Base-by-base conservation (phyloP, 768 basidiomycete species). In the Boletus tylopilopsis region DNA sequence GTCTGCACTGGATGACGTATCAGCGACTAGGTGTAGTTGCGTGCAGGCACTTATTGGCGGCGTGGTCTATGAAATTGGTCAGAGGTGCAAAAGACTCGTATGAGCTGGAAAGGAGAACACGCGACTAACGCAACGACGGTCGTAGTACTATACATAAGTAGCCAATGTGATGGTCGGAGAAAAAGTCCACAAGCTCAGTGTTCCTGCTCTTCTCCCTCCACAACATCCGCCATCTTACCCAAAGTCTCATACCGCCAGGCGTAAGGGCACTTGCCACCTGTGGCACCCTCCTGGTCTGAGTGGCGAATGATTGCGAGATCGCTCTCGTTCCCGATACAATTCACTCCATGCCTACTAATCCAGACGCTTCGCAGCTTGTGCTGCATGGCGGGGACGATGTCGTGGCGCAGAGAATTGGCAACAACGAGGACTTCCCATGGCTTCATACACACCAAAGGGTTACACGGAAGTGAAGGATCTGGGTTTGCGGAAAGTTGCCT, bases 331-430 rank as follows among this genome's bases (percentile, higher is more conserved):
- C 64, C 66, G 10, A 66, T 64, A 4, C 45, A n/a, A 30, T 55
- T 66, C 8, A 42, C 55, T 25, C 55, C 55, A 22, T 59, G 21
- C 39, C 83, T 73, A 45, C 83, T 78, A 56, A 90, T 87, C 81
- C 83, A 90, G 25, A 81, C 79, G 29, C 79, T 82, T 23, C 57
- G 66, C 22, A 90, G 60, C 0, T 80, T 80, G n/a, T 79, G 67
- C 59, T 69, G 64, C 53, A 70, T 76, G 33, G 85, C 83, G 1
- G 88, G 81, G 21, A 73, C 72, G 53, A 85, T 78, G 59, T 90
- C 88, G 53, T 88, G 85, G 19, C 62, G 67, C 51, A 87, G 60
- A 53, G 84, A 86, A 58, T 83, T 80, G 16, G 88, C 87, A 6
- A 85, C 84, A 41, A 81, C 73, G 24, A 89, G 71, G 7, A 85